These are phyloP conservation scores for Diaporthe sp. DNA, from an alignment of 2,329 filamentous ascomycete species.

Conservation along the genomic window DNA sequence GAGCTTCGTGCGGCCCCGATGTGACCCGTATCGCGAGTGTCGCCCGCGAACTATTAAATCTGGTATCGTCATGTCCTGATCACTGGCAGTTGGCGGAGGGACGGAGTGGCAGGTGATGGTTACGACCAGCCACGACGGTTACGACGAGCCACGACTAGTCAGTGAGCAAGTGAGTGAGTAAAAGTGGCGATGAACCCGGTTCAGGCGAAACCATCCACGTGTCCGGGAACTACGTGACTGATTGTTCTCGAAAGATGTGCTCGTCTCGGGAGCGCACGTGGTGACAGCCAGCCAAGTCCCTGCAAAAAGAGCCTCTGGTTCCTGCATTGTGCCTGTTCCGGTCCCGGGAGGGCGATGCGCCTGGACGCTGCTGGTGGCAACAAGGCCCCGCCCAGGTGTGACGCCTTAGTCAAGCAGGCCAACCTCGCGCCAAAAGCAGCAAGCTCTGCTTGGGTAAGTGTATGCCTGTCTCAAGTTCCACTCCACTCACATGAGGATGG, in stretches of 20 bases:
- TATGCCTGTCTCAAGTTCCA: neutral
- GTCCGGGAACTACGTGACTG: slow-evolving; percentile 19
- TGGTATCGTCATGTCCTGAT: neutral
- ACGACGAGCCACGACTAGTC: neutral
- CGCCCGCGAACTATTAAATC: slow-evolving; percentile 3
- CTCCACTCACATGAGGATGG: neutral
- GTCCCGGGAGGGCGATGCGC: neutral
- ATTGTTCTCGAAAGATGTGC: slow-evolving; percentile 19
- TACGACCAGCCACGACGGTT: neutral
- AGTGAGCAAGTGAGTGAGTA: too few relatives aligned
- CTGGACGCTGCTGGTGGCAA: slow-evolving; percentile 9
- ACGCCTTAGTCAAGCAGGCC: slow-evolving; percentile 10
- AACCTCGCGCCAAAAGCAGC: neutral
- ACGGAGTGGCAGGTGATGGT: neutral
- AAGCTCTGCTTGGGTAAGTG: neutral
- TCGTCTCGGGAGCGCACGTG: slow-evolving; percentile 33
- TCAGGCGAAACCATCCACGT: slow-evolving; percentile 19
- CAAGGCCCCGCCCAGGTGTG: slow-evolving; percentile 18
- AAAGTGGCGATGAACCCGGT: neutral
- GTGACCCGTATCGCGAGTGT: neutral
- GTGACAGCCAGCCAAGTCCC: slow-evolving; percentile 29
- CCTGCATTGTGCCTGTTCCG: slow-evolving; percentile 21
- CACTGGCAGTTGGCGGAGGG: neutral
- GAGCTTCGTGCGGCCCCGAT: neutral
- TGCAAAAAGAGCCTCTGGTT: slow-evolving; percentile 20